Evolutionary conservation across 2,329 filamentous ascomycete species (phyloP), one percentile per base, ranked within the genome.

Genomic region (Aureobasidium pullulans): DNA sequence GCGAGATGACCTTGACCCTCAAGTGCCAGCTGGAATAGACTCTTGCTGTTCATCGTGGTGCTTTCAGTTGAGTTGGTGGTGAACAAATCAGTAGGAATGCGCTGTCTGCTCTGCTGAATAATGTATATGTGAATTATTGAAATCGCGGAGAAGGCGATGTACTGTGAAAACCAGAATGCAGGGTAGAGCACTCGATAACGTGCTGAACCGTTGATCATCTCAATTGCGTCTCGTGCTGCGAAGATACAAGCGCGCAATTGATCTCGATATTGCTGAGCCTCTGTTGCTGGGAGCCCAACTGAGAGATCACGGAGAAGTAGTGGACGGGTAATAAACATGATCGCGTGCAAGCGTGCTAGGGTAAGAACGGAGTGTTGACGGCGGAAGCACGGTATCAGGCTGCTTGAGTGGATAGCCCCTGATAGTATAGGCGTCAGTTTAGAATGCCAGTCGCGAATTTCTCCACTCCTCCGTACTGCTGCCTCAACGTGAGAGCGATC

Each of bases 251-350:
- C n/a, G 10, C 23, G 53, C 6, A 57, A 16, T 46, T 57, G 53
- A 15, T 57, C 53, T 9, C 32, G 40, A 19, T 57, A 57, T 15
- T 46, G 53, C 15, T 11, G 15, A 8, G 7, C 6, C 19, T 57
- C 36, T 15, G 28, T 10, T n/a, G 11, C 29, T 13, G 16, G 19
- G 16, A 57, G 16, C 0, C 29, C 42, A 23, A 10, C n/a, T 13
- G 53, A 57, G 3, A 37, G 42, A 15, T 57, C 64, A 28, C 71
- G 70, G 0, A 84, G 71, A 0, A 84, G 72, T 46, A 84, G 81
- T 0, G 79, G 77, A 0, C 82, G 76, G 48, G 81, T 82, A 6
- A 80, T 76, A 16, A 84, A 75, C 65, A 85, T 81, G 8, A 81
- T 72, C 2, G 81, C 79, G 57, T 84, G 82, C 4, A 75, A 77